These are phyloP conservation scores for Hanseniaspora mollemarum DNA, from an alignment of 805 yeast genomes.

Conservation along the genomic window DNA sequence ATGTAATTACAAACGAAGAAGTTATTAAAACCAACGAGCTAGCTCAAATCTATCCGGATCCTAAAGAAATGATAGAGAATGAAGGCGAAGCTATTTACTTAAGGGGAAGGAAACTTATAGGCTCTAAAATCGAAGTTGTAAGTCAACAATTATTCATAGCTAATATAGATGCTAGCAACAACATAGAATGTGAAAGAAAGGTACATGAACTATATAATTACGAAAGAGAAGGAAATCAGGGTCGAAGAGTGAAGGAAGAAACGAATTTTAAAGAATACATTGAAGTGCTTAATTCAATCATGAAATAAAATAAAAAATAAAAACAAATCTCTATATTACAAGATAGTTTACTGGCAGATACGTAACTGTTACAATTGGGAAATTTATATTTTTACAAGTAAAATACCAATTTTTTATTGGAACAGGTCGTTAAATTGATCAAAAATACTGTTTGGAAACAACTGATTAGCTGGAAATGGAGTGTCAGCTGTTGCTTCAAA, in stretches of 20 bases:
- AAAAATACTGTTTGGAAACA: not conserved
- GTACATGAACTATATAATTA: slow-evolving; percentile 23
- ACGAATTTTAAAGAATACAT: slow-evolving; percentile 26
- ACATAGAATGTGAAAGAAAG: not conserved
- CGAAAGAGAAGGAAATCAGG: slow-evolving; percentile 33
- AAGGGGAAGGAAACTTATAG: slow-evolving; percentile 31
- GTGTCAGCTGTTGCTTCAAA: slow-evolving; percentile 2
- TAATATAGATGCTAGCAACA: slow-evolving; percentile 18
- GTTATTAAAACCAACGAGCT: slow-evolving; percentile 20
- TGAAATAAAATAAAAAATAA: slow-evolving; percentile 1
- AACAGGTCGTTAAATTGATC: slow-evolving; percentile 12
- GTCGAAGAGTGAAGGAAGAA: slow-evolving; percentile 23
- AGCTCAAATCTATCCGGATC: slow-evolving; percentile 12
- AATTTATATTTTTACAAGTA: no score
- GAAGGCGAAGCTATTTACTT: slow-evolving; percentile 23
- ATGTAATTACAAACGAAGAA: slow-evolving; percentile 19
- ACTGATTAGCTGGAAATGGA: not conserved
- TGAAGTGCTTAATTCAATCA: slow-evolving; percentile 20
- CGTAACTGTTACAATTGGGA: no score
- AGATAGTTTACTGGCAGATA: no score
- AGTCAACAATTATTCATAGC: slow-evolving; percentile 17
- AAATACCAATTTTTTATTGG: not conserved
- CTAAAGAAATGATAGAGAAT: not conserved
- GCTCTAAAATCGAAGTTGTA: slow-evolving; percentile 20
- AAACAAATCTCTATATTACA: no score